phyloP scores from a whole-genome alignment of 2,329 filamentous ascomycete genomes.

The Colletotrichum coccodes region DNA sequence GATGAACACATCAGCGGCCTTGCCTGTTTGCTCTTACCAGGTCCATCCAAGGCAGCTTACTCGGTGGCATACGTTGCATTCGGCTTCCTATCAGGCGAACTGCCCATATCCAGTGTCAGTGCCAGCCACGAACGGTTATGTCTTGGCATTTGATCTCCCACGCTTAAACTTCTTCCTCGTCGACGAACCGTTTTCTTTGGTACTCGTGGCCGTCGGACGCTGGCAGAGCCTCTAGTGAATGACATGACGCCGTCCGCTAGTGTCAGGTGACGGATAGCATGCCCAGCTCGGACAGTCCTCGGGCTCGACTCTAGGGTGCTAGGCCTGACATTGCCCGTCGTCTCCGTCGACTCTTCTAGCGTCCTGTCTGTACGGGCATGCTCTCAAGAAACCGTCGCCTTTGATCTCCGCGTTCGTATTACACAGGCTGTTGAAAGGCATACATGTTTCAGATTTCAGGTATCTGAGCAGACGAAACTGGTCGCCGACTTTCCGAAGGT shows the following conservation, averaged over 20 bases:
- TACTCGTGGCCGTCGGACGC: not conserved
- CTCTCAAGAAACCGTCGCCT: not conserved
- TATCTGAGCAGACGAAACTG: not conserved
- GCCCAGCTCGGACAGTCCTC: slow-evolving; percentile 6
- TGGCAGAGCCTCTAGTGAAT: not conserved
- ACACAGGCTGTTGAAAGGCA: not conserved
- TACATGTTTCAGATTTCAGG: slow-evolving; percentile 1
- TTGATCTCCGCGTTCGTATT: not conserved
- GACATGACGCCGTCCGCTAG: not conserved
- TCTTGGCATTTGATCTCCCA: slow-evolving; percentile 21
- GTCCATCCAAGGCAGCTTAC: not conserved
- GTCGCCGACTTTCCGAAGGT: not conserved
- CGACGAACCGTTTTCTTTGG: not conserved
- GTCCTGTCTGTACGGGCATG: not conserved
- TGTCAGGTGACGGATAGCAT: not conserved
- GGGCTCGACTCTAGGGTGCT: not conserved
- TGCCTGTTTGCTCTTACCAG: not conserved
- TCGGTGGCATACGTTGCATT: not conserved
- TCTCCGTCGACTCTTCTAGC: not conserved
- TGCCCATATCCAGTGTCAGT: slow-evolving; percentile 6
- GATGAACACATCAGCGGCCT: slow-evolving; percentile 14
- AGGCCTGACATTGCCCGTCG: not conserved
- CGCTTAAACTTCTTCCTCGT: not conserved
- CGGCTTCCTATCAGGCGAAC: not conserved
- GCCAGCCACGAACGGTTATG: not conserved